phyloP scores from a whole-genome alignment of 129 eudicot species.

The Arctium minus region DNA sequence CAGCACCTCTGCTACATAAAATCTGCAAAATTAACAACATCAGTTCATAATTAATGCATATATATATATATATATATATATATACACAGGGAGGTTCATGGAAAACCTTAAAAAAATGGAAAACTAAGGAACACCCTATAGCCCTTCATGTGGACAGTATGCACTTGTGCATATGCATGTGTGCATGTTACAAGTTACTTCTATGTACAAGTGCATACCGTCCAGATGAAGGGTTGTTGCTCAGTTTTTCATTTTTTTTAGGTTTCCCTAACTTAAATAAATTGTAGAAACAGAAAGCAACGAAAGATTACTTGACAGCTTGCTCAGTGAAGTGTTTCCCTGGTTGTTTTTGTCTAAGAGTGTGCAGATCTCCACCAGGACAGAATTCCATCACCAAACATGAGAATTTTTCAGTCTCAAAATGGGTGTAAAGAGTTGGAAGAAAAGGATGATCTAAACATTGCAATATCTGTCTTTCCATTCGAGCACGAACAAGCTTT shows the following conservation, averaged over 20 bases:
- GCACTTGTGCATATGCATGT: too few relatives aligned
- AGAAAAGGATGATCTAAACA: background rate
- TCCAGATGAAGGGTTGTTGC: too few relatives aligned
- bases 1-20: slow-evolving; percentile 52
- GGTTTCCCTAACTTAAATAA: too few relatives aligned
- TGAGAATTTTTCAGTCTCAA: background rate
- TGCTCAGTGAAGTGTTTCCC: slow-evolving; percentile 45
- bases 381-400: background rate
- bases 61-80: background rate
- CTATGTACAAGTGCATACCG: too few relatives aligned
- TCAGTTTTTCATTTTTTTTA: too few relatives aligned
- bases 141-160: too few relatives aligned
- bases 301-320: slow-evolving; percentile 41
- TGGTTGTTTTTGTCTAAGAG: background rate
- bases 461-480: background rate
- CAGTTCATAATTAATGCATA: background rate
- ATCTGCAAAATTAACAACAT: slow-evolving; percentile 28
- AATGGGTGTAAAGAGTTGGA: background rate
- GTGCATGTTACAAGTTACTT: too few relatives aligned
- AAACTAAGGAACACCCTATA: too few relatives aligned
- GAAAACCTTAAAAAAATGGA: too few relatives aligned
- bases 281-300: too few relatives aligned
- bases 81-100: background rate
- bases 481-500: background rate
- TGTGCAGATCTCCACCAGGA: background rate